A percentile compares a stretch with the other conserved stretches of the same genome.
phyloP scores from a whole-genome alignment of 352 stramenopile genomes.

The Phytophthora pistaciae region DNA sequence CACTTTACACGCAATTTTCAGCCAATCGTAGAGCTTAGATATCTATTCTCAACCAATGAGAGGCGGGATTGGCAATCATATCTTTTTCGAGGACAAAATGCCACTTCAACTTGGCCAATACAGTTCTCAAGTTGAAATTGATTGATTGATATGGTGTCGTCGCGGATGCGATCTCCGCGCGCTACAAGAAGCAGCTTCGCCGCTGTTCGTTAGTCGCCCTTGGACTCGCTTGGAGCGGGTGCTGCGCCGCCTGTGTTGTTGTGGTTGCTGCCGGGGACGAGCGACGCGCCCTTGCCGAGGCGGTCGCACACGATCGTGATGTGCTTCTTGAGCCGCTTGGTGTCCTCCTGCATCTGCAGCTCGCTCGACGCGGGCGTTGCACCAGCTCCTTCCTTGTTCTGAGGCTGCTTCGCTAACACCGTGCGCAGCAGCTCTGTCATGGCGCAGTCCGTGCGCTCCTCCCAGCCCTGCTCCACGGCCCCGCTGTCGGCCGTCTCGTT shows the following conservation, averaged over 20 bases:
- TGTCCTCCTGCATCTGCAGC: conserved; percentile 79
- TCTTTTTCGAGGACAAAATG: neutral
- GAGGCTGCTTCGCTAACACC: conserved; percentile 70
- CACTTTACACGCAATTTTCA: conserved; percentile 3
- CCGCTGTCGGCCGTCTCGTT: conserved; percentile 44
- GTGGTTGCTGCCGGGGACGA: conserved; percentile 30
- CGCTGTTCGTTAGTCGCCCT: conserved; percentile 34
- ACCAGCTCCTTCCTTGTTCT: conserved; percentile 42
- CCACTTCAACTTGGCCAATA: conserved; percentile 41
- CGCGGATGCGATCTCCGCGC: neutral
- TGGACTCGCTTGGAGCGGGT: conserved; percentile 25
- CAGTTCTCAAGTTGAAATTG: conserved; percentile 26
- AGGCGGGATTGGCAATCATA: conserved; percentile 16
- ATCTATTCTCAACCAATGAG: conserved; percentile 5
- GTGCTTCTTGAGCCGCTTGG: conserved; percentile 91
- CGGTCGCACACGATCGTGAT: conserved; percentile 92
- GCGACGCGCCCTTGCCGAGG: conserved; percentile 80
- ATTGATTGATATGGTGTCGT: conserved; percentile 2
- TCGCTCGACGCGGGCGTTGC: conserved; percentile 41
- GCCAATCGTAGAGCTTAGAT: neutral
- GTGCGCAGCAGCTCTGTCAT: conserved; percentile 91
- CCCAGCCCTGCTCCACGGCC: conserved; percentile 81
- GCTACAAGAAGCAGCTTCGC: neutral
- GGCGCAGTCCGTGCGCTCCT: conserved; percentile 84
- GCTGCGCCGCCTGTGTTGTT: conserved; percentile 4